phyloP scores from a whole-genome alignment of 2,329 filamentous ascomycete genomes.

The Fusarium sp. region DNA sequence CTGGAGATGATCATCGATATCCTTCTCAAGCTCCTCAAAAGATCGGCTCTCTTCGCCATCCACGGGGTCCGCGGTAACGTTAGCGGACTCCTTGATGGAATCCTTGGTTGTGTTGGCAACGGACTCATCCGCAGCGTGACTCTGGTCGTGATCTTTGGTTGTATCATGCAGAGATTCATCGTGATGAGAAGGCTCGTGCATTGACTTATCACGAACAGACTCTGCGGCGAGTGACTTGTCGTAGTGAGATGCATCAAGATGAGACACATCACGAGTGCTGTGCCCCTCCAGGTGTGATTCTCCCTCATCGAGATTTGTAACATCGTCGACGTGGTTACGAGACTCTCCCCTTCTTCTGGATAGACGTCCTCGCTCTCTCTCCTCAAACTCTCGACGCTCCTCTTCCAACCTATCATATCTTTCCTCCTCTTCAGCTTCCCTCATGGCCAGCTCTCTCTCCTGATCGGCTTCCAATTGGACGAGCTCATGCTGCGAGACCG shows the following conservation, averaged over 20 bases:
- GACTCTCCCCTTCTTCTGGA: slow-evolving; percentile 31
- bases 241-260: slow-evolving; percentile 8
- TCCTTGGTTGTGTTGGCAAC: slow-evolving; percentile 21
- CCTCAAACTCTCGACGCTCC: slow-evolving; percentile 47
- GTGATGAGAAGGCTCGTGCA: slow-evolving; percentile 11
- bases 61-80: background rate
- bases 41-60: slow-evolving; percentile 28
- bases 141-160: no score
- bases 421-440: slow-evolving; percentile 55
- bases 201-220: slow-evolving; percentile 21
- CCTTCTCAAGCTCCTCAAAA: slow-evolving; percentile 41
- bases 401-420: slow-evolving; percentile 47
- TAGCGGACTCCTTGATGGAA: slow-evolving; percentile 11
- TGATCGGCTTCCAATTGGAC: slow-evolving; percentile 65
- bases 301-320: slow-evolving; percentile 22
- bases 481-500: slow-evolving; percentile 70
- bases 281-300: slow-evolving; percentile 23
- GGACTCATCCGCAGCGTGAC: background rate
- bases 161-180: background rate
- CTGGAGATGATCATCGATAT: slow-evolving; percentile 39
- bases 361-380: slow-evolving; percentile 46
- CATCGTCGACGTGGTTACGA: slow-evolving; percentile 16
- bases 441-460: slow-evolving; percentile 56
- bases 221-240: slow-evolving; percentile 21
- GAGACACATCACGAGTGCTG: background rate